Base-by-base conservation (phyloP, 2,329 filamentous ascomycete species). In the Corinectria fuckeliana region DNA sequence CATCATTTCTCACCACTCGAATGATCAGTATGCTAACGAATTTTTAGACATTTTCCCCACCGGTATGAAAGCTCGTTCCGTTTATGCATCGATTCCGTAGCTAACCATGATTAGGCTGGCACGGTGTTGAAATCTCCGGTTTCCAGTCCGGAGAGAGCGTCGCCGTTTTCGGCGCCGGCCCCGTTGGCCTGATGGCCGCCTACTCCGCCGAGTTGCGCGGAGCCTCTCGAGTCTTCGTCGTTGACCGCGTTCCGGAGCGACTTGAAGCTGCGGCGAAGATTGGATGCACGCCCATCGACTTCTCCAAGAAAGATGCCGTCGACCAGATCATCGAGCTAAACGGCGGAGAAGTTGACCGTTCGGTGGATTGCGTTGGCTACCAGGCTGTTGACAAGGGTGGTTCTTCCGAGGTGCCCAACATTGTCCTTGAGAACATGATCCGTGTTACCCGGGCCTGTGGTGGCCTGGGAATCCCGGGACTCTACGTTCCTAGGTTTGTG, bases 331-430 rank as follows among this genome's bases (percentile, higher is more conserved):
- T 88, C 45, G 75, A 82, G 56, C 68, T 77, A 13, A 88, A 88
- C 50, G 82, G 77, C 1, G 85, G 81, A 0, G 84, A 85, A 83
- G 86, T 89, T 2, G 86, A 89, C 63, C 78, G 88, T 5, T 83
- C 85, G 1, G 84, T 90, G 0, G 88, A 90, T 73, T 85, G 85
- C 10, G 88, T 90, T 0, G 87, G 87, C 0, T 90, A 89, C 68
- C 86, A 90, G 66, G 87, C 87, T 10, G 82, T 86, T 2, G 78
- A 79, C 36, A 76, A 79, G 11, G 80, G 80, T 2, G 85, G 84
- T 2, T 82, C 80, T 61, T 83, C 83, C 28, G 86, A 89, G 69
- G 81, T 84, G 66, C 85, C 86, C 2, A 88, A 87, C 62, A 81
- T 88, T 54, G 85, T 88, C 5, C 77, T 88, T 0, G 86, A 89